Base-by-base conservation (phyloP, 164 flowering plant species). In the Annona squamosa region DNA sequence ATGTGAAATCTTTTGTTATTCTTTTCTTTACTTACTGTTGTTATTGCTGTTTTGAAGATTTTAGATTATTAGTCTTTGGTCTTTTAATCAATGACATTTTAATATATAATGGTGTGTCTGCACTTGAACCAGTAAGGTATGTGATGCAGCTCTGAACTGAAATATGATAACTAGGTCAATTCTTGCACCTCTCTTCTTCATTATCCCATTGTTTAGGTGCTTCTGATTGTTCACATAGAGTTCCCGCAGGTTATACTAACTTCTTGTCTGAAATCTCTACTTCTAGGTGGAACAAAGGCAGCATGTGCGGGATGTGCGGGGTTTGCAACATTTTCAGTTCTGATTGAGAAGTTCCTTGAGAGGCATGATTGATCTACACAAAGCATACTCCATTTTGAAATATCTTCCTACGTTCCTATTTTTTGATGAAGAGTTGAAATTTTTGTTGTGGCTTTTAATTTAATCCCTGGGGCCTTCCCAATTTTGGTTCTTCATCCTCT, bases 221-320 rank as follows among this genome's bases (percentile, higher is more conserved):
- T 65, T 16, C 16, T 65, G 68, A 2, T 37, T 65, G 44, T 42
- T 65, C 13, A 10, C 1, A 9, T 10, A 52, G 13, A 26, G 37
- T 26, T 26, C 37, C 37, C 59, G 9, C 9, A 9, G 59, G 59
- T 3, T 52, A 16, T 52, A 16, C 59, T 52, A 52, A 52, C 59
- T 16, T 52, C 57, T 6, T 46, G 56, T 68, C 37, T 12, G 19
- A 46, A 9, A 68, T 47, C 46, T 44, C 16, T 76, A 47, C 65
- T 69, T 81, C 2, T 73, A 94, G 98, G 91, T 73, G 98, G 98
- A 71, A 97, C 97, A 17, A 84, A 89, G 81, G 96, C 97, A 59
- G 96, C 98, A 3, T 94, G 97, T 75, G 78, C 71, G 73, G 98
- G 98, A 61, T 94, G 98, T 84, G 98, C 91, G 17, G 98, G 98